A percentile compares a stretch with the other conserved stretches of the same genome.
Evolutionary conservation across 495 filamentous ascomycete species (phyloP).

Genomic region (Penicillium diatomitis): DNA sequence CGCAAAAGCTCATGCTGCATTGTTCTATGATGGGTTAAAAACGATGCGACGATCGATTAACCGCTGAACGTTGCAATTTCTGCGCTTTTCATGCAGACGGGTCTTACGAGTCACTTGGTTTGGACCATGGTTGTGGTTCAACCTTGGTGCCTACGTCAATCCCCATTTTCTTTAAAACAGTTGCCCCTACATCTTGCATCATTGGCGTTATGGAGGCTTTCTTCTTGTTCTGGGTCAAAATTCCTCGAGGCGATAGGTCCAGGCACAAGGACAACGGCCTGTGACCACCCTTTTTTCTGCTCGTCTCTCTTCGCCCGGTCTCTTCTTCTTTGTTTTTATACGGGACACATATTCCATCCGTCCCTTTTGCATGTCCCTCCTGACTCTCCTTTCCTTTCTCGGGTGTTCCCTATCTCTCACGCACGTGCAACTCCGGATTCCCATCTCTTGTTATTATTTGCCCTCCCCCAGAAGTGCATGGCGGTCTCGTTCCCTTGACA

Average conservation of each 20-base stretch:
- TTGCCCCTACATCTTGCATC: conserved; percentile 34
- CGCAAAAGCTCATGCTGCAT: conserved; percentile 76
- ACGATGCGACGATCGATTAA: conserved; percentile 16
- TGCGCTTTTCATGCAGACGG: conserved; percentile 17
- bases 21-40: conserved; percentile 52
- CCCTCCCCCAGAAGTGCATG: conserved; percentile 16
- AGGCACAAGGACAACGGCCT: conserved; percentile 8
- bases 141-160: background rate
- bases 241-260: conserved; percentile 11
- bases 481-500: conserved; percentile 11
- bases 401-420: conserved; percentile 9
- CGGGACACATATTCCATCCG: conserved; percentile 8
- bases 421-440: conserved; percentile 23
- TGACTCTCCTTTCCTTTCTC: conserved; percentile 5
- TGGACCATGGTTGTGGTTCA: too few species aligned
- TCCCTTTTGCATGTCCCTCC: conserved; percentile 1
- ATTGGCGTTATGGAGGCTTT: conserved; percentile 35
- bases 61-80: conserved; percentile 19
- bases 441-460: conserved; percentile 13
- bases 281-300: conserved; percentile 5
- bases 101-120: background rate
- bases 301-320: conserved; percentile 11
- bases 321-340: conserved; percentile 2
- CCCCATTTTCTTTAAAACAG: conserved; percentile 5
- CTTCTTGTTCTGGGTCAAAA: background rate